Conservation (phyloP, 164 flowering plant species). For the Chimonanthus praecox region DNA sequence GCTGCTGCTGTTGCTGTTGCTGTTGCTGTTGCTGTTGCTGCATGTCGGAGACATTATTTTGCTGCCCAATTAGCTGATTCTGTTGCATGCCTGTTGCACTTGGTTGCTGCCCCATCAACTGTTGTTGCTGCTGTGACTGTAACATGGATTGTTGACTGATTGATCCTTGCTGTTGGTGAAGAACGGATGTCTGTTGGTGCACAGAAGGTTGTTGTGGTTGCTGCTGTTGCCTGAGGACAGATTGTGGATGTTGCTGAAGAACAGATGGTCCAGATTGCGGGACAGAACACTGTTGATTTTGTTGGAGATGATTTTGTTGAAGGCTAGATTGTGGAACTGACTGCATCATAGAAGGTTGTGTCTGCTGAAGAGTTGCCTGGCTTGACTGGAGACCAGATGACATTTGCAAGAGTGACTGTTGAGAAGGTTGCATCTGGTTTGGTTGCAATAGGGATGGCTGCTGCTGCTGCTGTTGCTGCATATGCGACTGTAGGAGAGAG, state of each 20-base stretch:
- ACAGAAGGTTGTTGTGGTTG: slow-evolving; percentile 31
- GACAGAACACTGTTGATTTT: slow-evolving; percentile 56
- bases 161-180: slow-evolving; percentile 62
- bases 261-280: slow-evolving; percentile 45
- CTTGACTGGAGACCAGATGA: slow-evolving; percentile 32
- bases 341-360: slow-evolving; percentile 53
- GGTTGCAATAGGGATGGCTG: slow-evolving; percentile 50
- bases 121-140: slow-evolving; percentile 47
- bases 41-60: slow-evolving; percentile 11
- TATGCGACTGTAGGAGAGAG: slow-evolving; percentile 47
- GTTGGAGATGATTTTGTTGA: slow-evolving; percentile 64
- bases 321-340: slow-evolving; percentile 35
- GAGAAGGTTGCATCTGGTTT: slow-evolving; percentile 58
- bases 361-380: slow-evolving; percentile 27
- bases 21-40: slow-evolving; percentile 25
- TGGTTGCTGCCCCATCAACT: slow-evolving; percentile 11
- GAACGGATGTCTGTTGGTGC: slow-evolving; percentile 40
- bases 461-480: slow-evolving; percentile 59
- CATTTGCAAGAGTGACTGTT: slow-evolving; percentile 53
- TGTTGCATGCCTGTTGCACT: slow-evolving; percentile 14
- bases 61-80: slow-evolving; percentile 20
- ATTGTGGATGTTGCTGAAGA: slow-evolving; percentile 65
- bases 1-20: slow-evolving; percentile 29
- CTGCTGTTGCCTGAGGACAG: slow-evolving; percentile 52
- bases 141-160: slow-evolving; percentile 44